Conservation (phyloP, 1,139 yeast genomes). For the Pichia sp. region DNA sequence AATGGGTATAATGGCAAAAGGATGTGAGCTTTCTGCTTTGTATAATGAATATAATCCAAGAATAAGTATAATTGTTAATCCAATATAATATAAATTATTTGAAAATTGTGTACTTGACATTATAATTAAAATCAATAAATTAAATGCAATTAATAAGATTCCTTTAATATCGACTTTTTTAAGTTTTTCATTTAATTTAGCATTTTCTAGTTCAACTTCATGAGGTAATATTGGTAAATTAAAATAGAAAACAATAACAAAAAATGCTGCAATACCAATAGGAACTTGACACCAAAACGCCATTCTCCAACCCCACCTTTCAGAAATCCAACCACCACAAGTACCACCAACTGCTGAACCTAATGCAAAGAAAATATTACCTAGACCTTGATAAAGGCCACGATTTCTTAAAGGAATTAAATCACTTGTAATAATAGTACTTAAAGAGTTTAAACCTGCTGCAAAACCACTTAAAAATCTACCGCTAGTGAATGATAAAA, state of each 20-base stretch:
- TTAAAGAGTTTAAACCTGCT: constrained; percentile 52
- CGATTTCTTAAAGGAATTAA: constrained; percentile 51
- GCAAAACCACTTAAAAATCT: constrained; percentile 59
- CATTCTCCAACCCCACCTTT: constrained; percentile 73
- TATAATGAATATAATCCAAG: constrained; percentile 22
- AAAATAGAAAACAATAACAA: constrained; percentile 32
- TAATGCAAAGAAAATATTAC: constrained; percentile 56
- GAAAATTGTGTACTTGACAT: constrained; percentile 66
- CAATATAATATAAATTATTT: constrained; percentile 20
- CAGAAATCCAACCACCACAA: constrained; percentile 66
- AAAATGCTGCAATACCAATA: constrained; percentile 45
- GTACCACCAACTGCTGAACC: constrained; percentile 72
- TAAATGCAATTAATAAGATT: constrained; percentile 52
- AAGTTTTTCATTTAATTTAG: constrained; percentile 35
- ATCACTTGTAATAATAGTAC: constrained; percentile 52
- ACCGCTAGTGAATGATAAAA: constrained; percentile 48
- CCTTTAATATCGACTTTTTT: constrained; percentile 70
- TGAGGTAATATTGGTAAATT: constrained; percentile 31
- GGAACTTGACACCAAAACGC: constrained; percentile 63
- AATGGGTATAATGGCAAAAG: constrained; percentile 34
- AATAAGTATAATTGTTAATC: constrained; percentile 8
- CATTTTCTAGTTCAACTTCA: constrained; percentile 30
- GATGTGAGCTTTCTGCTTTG: constrained; percentile 28
- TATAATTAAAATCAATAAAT: constrained; percentile 35
- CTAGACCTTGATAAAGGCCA: constrained; percentile 56